phyloP scores from a whole-genome alignment of 495 filamentous ascomycete genomes.

The Tuber microsphaerosporum region DNA sequence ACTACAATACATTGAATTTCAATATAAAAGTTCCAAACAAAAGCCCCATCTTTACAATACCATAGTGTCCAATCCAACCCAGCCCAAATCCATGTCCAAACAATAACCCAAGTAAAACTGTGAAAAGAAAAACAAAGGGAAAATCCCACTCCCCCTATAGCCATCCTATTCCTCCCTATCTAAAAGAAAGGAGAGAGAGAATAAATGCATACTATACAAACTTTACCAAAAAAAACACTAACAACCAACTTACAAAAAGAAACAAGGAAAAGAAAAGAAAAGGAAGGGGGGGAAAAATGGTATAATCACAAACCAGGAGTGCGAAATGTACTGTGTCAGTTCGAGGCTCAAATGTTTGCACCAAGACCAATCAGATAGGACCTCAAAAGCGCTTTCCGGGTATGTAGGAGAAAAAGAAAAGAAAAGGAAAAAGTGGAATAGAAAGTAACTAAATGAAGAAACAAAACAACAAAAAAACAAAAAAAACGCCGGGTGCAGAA shows the following conservation, averaged over 20 bases:
- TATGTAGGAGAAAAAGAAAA: neutral
- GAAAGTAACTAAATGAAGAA: conserved; percentile 6
- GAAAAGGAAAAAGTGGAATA: neutral
- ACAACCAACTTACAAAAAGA: neutral
- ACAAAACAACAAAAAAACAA: conserved; percentile 6
- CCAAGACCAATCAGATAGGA: neutral
- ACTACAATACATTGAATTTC: neutral
- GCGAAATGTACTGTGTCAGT: neutral
- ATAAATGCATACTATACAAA: neutral
- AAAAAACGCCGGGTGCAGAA: conserved; percentile 6
- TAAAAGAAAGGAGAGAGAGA: neutral
- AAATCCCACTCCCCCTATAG: neutral
- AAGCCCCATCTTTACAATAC: neutral
- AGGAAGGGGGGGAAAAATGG: neutral
- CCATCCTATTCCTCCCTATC: neutral
- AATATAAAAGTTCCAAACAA: neutral
- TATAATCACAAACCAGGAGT: neutral
- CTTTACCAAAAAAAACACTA: neutral
- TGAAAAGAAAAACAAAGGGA: neutral
- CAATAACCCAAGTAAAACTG: neutral
- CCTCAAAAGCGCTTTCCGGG: neutral
- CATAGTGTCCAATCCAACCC: neutral
- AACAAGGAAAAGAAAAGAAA: conserved; percentile 1
- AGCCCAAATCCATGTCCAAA: neutral
- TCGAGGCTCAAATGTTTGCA: neutral